Percentiles rank a stretch among this genome's conserved stretches.
phyloP scores from a whole-genome alignment of 352 stramenopile genomes.

The Globisporangium sylvaticum region DNA sequence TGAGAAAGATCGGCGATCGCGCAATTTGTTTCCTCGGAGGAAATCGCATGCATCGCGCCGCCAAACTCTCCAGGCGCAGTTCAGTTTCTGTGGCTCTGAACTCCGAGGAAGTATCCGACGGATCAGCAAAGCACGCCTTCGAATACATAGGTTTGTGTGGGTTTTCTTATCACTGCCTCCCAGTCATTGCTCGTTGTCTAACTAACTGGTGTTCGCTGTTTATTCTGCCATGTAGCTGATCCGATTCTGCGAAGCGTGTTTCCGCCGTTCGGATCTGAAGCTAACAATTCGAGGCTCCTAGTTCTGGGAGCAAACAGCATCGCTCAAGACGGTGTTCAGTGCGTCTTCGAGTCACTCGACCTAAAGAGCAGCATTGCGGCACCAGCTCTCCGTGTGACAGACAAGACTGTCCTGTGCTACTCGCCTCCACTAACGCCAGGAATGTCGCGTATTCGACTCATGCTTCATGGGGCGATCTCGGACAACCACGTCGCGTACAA shows the following conservation, averaged over 20 bases:
- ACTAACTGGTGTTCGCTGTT: not conserved
- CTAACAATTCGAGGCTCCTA: not conserved
- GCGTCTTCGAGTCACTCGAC: slow-evolving; percentile 8
- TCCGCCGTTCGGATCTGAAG: slow-evolving; percentile 10
- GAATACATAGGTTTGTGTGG: slow-evolving; percentile 12
- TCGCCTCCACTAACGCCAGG: slow-evolving; percentile 7
- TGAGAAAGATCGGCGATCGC: not conserved
- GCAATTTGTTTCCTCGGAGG: not conserved
- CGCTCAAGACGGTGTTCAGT: slow-evolving; percentile 3
- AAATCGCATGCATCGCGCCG: slow-evolving; percentile 1
- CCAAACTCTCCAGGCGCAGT: not conserved
- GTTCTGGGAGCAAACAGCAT: slow-evolving; percentile 8
- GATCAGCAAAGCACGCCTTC: not conserved
- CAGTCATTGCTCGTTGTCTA: not conserved
- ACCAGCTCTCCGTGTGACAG: slow-evolving; percentile 5
- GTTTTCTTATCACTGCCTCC: not conserved
- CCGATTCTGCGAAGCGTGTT: slow-evolving; percentile 8
- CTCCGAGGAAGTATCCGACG: not conserved
- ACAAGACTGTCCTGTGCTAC: slow-evolving; percentile 6
- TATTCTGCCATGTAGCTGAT: slow-evolving; percentile 1
- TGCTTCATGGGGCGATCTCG: slow-evolving; percentile 2
- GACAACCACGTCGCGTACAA: slow-evolving; percentile 2
- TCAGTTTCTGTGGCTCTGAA: not conserved
- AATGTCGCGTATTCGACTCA: not conserved
- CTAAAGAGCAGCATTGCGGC: not conserved